Conservation (phyloP, 2,329 filamentous ascomycete genomes). For the Tolypocladium amazonense region DNA sequence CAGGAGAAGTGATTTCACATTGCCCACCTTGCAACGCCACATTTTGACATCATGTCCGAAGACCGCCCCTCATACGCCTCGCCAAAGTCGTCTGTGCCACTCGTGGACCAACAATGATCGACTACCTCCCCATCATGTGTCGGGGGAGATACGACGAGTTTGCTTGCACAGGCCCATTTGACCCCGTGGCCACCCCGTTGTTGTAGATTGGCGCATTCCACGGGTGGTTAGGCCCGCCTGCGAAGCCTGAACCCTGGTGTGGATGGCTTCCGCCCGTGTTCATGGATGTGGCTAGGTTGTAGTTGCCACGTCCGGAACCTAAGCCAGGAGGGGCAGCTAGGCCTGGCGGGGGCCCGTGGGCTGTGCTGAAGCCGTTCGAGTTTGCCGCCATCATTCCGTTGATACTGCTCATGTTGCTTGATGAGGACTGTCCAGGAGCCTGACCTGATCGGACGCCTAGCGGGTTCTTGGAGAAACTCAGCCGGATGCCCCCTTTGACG, state of each 20-base stretch:
- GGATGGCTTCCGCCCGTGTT: conserved; percentile 8
- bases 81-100: not conserved
- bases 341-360: conserved; percentile 72
- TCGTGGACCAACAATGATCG: not conserved
- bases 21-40: not conserved
- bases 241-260: conserved; percentile 8
- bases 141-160: conserved; percentile 16
- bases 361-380: conserved; percentile 51
- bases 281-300: conserved; percentile 10
- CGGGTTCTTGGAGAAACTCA: conserved; percentile 97
- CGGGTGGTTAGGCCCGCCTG: conserved; percentile 8
- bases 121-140: conserved; percentile 24
- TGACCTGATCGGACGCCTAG: conserved; percentile 81
- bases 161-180: conserved; percentile 7
- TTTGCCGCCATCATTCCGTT: conserved; percentile 42
- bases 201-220: conserved; percentile 14
- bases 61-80: not conserved
- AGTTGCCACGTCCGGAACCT: conserved; percentile 17
- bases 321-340: conserved; percentile 67
- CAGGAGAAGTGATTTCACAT: not conserved
- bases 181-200: conserved; percentile 10
- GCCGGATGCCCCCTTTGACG: conserved; percentile 83
- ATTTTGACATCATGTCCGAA: not conserved
- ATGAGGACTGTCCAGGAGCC: conserved; percentile 30
- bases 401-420: conserved; percentile 40